Evolutionary conservation across 2,329 filamentous ascomycete genomes (phyloP).

Genomic region (Xylogone sp.): DNA sequence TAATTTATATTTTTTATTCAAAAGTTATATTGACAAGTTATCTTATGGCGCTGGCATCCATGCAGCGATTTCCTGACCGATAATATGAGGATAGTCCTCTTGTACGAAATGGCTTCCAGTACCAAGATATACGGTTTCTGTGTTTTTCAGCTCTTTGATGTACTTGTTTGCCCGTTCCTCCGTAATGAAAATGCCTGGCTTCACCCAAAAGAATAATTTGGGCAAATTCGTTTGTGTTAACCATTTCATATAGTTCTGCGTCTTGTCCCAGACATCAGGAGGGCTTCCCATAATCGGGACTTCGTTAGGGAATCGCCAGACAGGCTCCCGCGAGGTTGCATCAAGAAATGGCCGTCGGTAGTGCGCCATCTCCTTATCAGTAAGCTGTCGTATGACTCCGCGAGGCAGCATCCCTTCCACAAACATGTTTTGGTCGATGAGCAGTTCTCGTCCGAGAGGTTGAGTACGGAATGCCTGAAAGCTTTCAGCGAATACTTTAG

Average conservation of each 20-base stretch:
- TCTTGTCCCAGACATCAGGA: not conserved
- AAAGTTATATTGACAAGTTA: not conserved
- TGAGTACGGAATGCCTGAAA: not conserved
- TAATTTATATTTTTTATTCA: not conserved
- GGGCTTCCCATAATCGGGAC: not conserved
- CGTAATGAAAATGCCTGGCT: slow-evolving; percentile 1
- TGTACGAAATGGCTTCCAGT: not conserved
- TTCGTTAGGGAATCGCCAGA: not conserved
- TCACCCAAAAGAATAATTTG: slow-evolving; percentile 2
- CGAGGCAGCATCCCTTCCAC: slow-evolving; percentile 1
- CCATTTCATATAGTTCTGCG: not conserved
- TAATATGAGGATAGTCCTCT: not conserved
- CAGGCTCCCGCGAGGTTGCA: not conserved
- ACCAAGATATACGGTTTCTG: not conserved
- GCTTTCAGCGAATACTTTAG: not conserved
- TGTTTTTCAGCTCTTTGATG: not conserved
- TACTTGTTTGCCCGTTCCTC: not conserved
- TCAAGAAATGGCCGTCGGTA: slow-evolving; percentile 1
- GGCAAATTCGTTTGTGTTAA: not conserved
- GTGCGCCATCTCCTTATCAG: not conserved
- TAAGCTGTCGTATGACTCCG: not conserved
- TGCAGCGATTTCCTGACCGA: not conserved
- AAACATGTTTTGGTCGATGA: slow-evolving; percentile 1
- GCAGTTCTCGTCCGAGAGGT: not conserved
- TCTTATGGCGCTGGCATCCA: not conserved